Percentiles rank a stretch among this genome's conserved stretches.
phyloP scores from a whole-genome alignment of 1,139 yeast genomes.

The Pichia sp. region DNA sequence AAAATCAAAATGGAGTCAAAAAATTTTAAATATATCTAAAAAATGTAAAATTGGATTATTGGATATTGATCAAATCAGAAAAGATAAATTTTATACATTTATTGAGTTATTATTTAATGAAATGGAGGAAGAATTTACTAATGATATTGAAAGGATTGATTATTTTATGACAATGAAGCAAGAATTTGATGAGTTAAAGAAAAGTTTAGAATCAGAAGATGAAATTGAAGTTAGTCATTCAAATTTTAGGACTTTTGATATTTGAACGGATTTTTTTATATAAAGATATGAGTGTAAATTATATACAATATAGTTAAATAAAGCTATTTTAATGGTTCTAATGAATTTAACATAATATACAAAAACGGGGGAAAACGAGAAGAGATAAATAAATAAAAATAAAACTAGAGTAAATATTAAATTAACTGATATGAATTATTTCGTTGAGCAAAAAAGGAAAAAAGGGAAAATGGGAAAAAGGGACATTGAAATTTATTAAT shows the following conservation, averaged over 20 bases:
- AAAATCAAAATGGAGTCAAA: constrained; percentile 1
- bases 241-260: neutral
- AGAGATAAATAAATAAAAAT: neutral
- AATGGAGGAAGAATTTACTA: constrained; percentile 8
- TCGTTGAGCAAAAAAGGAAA: neutral
- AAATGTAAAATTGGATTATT: constrained; percentile 8
- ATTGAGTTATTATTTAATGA: constrained; percentile 16
- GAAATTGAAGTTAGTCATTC: neutral
- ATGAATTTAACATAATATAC: neutral
- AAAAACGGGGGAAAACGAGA: neutral
- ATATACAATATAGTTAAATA: too few species aligned
- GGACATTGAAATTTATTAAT: too few species aligned
- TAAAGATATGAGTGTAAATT: too few species aligned
- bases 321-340: too few species aligned
- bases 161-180: constrained; percentile 1
- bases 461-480: neutral
- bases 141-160: constrained; percentile 6
- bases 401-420: neutral
- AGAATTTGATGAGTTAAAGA: constrained; percentile 2
- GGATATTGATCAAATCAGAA: constrained; percentile 3
- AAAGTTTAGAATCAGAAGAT: neutral
- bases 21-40: constrained; percentile 14
- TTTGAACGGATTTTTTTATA: too few species aligned
- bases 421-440: neutral
- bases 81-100: constrained; percentile 13